These are phyloP conservation scores for Seminavis robusta DNA, from an alignment of 108 stramenopile genomes.

Conservation along the genomic window DNA sequence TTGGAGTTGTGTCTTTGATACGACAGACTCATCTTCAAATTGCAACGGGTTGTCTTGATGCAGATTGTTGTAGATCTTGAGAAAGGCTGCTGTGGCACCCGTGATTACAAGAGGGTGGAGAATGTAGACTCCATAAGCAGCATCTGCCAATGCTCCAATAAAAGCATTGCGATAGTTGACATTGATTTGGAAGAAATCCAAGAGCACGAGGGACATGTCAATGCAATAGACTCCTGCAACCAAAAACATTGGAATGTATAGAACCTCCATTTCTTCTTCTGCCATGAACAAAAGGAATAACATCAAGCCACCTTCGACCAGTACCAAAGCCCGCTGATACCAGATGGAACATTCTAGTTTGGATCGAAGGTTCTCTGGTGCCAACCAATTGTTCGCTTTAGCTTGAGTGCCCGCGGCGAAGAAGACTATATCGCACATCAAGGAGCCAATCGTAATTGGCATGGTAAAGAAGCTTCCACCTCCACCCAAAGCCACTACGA, in stretches of 20 bases:
- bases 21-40: neutral
- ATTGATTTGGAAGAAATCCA: constrained; percentile 8
- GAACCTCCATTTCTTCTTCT: neutral
- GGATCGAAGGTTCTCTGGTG: neutral
- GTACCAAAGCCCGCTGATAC: neutral
- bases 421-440: constrained; percentile 5
- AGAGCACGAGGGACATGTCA: neutral
- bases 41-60: neutral
- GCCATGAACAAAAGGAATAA: neutral
- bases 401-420: constrained; percentile 2
- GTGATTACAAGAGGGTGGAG: constrained; percentile 3
- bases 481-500: neutral
- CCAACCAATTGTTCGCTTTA: neutral
- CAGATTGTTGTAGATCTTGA: constrained; percentile 2
- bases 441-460: constrained; percentile 1
- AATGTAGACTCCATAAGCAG: constrained; percentile 6
- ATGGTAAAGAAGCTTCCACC: neutral
- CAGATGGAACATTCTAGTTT: constrained; percentile 1
- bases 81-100: neutral
- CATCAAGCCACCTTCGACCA: neutral
- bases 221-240: neutral
- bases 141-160: neutral
- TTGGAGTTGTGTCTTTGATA: neutral
- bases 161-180: neutral
- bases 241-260: neutral